Percentiles rank a stretch among this genome's conserved stretches.
Conservation (phyloP, 129 eudicot genomes). For the Helianthus annuus region DNA sequence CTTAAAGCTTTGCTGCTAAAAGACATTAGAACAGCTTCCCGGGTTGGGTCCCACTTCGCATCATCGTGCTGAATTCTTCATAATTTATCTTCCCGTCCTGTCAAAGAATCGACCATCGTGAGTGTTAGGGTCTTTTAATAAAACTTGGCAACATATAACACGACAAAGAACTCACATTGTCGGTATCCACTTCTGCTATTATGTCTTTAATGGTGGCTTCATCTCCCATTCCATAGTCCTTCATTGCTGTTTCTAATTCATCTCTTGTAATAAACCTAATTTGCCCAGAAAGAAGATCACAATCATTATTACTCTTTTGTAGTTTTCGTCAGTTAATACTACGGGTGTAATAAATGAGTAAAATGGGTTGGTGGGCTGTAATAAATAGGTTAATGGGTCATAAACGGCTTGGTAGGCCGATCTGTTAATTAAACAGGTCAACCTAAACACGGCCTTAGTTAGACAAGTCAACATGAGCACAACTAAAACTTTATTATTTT, state of each 20-base stretch:
- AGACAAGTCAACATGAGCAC: not conserved
- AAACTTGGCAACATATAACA: not conserved
- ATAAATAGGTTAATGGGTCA: not conserved
- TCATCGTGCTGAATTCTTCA: constrained; percentile 73
- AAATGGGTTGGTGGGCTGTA: not conserved
- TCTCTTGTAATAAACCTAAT: constrained; percentile 80
- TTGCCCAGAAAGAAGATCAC: not conserved
- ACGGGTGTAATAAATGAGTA: not conserved
- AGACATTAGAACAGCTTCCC: constrained; percentile 47
- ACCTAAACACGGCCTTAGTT: not conserved
- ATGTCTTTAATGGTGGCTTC: constrained; percentile 77
- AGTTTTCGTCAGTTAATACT: not conserved
- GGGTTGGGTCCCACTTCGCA: constrained; percentile 73
- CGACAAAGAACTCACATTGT: constrained; percentile 56
- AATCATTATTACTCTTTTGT: not conserved
- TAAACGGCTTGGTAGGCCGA: not conserved
- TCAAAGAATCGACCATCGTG: not conserved
- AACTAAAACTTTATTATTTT: not conserved
- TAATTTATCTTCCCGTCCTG: constrained; percentile 90
- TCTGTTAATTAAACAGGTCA: not conserved
- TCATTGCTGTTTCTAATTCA: constrained; percentile 87
- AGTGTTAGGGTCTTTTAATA: constrained; percentile 10
- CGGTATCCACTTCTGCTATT: constrained; percentile 87
- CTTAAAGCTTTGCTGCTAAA: constrained; percentile 20
- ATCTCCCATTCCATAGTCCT: constrained; percentile 83